These are phyloP conservation scores for Beta lomatogona DNA, from an alignment of 179 eudicot genomes.

Conservation along the genomic window DNA sequence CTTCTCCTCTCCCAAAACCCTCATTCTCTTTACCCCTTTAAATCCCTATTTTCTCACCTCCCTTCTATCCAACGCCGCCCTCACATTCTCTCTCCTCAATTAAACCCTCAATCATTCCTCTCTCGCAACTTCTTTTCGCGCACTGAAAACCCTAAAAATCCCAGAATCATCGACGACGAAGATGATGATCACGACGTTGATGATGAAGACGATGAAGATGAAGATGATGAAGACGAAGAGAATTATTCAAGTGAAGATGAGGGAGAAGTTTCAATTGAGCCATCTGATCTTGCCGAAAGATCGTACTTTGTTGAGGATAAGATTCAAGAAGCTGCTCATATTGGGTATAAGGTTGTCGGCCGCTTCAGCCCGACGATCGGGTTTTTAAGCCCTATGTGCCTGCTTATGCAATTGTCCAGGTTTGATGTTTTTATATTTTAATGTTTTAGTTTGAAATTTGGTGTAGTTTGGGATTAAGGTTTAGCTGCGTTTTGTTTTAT, in stretches of 20 bases:
- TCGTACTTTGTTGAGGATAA: constrained; percentile 52
- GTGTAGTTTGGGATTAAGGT: neutral
- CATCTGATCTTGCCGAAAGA: constrained; percentile 38
- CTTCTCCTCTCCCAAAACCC: too few relatives aligned
- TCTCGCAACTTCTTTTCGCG: too few relatives aligned
- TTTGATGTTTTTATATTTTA: constrained; percentile 16
- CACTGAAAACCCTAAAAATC: too few relatives aligned
- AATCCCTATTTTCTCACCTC: too few relatives aligned
- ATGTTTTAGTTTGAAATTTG: neutral
- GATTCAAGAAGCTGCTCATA: constrained; percentile 59
- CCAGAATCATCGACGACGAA: too few relatives aligned
- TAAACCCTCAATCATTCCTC: too few relatives aligned
- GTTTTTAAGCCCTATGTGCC: constrained; percentile 68
- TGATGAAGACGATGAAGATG: constrained; percentile 28
- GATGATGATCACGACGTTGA: constrained; percentile 28
- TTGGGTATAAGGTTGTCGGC: constrained; percentile 89
- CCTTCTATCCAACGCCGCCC: too few relatives aligned
- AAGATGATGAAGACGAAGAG: constrained; percentile 22
- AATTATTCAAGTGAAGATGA: constrained; percentile 42
- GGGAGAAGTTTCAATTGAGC: constrained; percentile 36
- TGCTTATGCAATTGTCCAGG: constrained; percentile 87
- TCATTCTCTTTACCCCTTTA: too few relatives aligned
- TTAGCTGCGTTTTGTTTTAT: neutral
- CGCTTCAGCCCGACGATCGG: constrained; percentile 51
- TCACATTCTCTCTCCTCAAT: too few relatives aligned